Evolutionary conservation across 495 filamentous ascomycete species (phyloP).

Genomic region (Neurospora tetrasperma): DNA sequence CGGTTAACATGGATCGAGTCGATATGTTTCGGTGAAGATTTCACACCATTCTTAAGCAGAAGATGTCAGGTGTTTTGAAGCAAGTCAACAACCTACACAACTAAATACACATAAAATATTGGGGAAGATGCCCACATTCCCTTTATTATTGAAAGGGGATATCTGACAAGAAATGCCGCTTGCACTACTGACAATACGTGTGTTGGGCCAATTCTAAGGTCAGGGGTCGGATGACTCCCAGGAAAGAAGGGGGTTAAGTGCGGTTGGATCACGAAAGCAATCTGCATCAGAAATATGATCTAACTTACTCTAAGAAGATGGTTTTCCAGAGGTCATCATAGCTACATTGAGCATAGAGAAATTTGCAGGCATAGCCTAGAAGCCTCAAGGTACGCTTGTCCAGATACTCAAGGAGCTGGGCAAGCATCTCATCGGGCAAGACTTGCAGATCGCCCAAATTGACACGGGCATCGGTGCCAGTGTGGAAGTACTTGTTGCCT

Average conservation of each 20-base stretch:
- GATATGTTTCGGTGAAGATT: neutral
- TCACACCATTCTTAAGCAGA: neutral
- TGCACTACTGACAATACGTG: neutral
- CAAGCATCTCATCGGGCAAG: conserved; percentile 75
- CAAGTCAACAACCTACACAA: neutral
- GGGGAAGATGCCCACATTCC: neutral
- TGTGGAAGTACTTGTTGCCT: conserved; percentile 68
- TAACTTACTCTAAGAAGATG: conserved; percentile 72
- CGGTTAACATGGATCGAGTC: conserved; percentile 6
- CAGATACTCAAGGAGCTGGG: conserved; percentile 64
- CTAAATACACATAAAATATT: neutral
- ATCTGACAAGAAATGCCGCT: neutral
- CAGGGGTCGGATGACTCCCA: neutral
- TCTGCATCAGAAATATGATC: conserved; percentile 6
- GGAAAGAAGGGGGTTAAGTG: neutral
- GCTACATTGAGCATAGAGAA: conserved; percentile 76
- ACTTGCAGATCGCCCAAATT: conserved; percentile 50
- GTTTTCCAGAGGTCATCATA: conserved; percentile 87
- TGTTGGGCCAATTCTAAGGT: neutral
- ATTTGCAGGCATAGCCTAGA: conserved; percentile 77
- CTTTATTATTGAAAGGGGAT: neutral
- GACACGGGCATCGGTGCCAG: conserved; percentile 53
- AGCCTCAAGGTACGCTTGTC: conserved; percentile 50
- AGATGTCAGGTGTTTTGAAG: neutral
- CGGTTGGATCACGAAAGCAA: neutral